Evolutionary conservation across 768 basidiomycete species (phyloP).

Genomic region (Phaeotremella skinneri): DNA sequence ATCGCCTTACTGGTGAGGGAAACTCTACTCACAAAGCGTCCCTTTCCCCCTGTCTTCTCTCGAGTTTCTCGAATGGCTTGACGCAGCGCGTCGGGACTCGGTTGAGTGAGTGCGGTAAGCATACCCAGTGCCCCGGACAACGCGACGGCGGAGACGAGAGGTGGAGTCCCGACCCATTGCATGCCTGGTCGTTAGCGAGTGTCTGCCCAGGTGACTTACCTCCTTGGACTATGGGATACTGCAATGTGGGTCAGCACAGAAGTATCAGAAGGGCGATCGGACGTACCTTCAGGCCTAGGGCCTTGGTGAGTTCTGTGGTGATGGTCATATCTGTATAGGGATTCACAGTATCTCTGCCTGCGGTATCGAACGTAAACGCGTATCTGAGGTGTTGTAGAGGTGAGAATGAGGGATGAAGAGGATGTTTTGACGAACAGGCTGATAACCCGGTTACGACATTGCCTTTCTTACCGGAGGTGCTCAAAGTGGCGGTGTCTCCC

Average conservation of each 20-base stretch:
- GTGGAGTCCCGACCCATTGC: conserved; percentile 67
- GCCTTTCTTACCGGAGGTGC: too few species aligned
- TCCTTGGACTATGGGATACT: conserved; percentile 43
- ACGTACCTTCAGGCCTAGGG: conserved; percentile 37
- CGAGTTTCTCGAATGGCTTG: conserved; percentile 74
- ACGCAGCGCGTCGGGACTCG: conserved; percentile 75
- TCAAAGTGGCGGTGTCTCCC: too few species aligned
- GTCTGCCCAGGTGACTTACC: conserved; percentile 15
- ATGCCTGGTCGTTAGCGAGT: conserved; percentile 18
- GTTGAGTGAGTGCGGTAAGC: conserved; percentile 83
- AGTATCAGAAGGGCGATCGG: not conserved
- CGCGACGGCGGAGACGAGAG: conserved; percentile 42
- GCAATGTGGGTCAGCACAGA: conserved; percentile 6
- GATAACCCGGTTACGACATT: too few species aligned
- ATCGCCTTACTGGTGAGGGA: not conserved
- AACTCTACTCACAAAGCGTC: conserved; percentile 33
- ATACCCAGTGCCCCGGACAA: conserved; percentile 58
- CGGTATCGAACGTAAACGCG: too few species aligned
- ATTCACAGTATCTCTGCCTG: too few species aligned
- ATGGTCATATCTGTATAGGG: conserved; percentile 25
- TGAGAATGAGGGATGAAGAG: too few species aligned
- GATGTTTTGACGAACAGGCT: too few species aligned
- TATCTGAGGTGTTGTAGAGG: too few species aligned
- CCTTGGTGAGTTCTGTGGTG: conserved; percentile 33
- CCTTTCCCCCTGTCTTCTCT: conserved; percentile 52